Evolutionary conservation across 164 flowering plant species (phyloP), one percentile per base, ranked within the genome.

Genomic region (Stephania yunnanensis): DNA sequence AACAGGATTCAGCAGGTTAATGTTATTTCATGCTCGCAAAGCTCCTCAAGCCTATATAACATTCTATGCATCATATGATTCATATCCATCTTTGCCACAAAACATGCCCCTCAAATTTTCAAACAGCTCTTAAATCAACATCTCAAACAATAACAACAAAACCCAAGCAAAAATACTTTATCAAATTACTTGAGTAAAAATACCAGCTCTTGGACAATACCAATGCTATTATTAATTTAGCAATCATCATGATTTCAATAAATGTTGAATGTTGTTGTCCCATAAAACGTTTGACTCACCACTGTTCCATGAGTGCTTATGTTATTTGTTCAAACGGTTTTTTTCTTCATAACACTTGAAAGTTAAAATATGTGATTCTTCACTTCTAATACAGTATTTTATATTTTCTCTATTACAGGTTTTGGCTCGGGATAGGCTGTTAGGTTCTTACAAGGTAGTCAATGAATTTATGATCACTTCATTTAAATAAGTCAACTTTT

Each of bases 371-470:
- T 36, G 42, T 36, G 17, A 52, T 15, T 52, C 58, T 52, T 10
- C 58, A 36, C 42, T 36, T 36, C 42, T 36, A 52, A 52, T 15
- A 52, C 11, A 6, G 17, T 2, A 45, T 76, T 44, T 58, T 19
- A n/a, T 11, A 45, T 44, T 76, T 71, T 31, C 29, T 70, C 65
- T 19, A 68, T 68, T 69, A 75, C 73, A 94, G 97, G 84, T 95
- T 76, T 81, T 95, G 76, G 98, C 97, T 79, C 95, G 98, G n/a
- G 98, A 94, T 68, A 88, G 97, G 83, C 82, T 94, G 73, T 80
- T 94, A 83, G 97, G 98, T 42, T 89, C 97, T 29, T 92, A 92
- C 64, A 90, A 94, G 97, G 97, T 91, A 87, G 30, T 70, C 42
- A 53, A 58, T 58, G 64, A 2, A 12, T 58, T 58, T 12, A 58